These are phyloP conservation scores for Cryomyces antarcticus DNA, from an alignment of 495 filamentous ascomycete genomes.

Conservation along the genomic window DNA sequence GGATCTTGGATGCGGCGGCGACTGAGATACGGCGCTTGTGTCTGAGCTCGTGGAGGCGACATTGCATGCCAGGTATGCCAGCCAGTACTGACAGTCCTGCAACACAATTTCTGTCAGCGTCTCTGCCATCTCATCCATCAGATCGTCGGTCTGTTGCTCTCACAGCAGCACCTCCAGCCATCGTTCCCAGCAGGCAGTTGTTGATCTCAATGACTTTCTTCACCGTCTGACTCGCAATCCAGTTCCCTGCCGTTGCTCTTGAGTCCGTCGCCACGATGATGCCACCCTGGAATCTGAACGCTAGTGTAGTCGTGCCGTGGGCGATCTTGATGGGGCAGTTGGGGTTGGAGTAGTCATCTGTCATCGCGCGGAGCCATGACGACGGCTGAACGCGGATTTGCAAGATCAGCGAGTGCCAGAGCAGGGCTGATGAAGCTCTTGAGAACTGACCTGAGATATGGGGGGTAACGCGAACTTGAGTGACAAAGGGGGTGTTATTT, in stretches of 20 bases:
- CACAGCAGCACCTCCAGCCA: slow-evolving; percentile 93
- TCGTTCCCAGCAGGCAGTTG: slow-evolving; percentile 78
- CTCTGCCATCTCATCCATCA: background rate
- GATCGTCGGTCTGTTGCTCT: slow-evolving; percentile 13
- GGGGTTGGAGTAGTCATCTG: slow-evolving; percentile 92
- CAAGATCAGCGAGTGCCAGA: background rate
- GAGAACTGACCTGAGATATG: slow-evolving; percentile 56
- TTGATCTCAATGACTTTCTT: slow-evolving; percentile 98
- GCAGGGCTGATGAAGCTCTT: background rate
- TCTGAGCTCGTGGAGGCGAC: slow-evolving; percentile 93
- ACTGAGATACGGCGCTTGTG: slow-evolving; percentile 98
- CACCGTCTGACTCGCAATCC: slow-evolving; percentile 97
- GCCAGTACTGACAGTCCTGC: slow-evolving; percentile 97
- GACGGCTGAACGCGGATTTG: slow-evolving; percentile 34
- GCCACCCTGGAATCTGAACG: slow-evolving; percentile 91
- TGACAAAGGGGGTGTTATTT: slow-evolving; percentile 47
- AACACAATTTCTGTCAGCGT: background rate
- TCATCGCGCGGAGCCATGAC: slow-evolving; percentile 86
- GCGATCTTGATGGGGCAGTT: slow-evolving; percentile 96
- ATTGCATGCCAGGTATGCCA: slow-evolving; percentile 96
- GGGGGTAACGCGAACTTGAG: slow-evolving; percentile 88
- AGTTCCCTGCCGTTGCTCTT: slow-evolving; percentile 85
- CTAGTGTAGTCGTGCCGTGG: slow-evolving; percentile 95
- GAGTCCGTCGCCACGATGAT: slow-evolving; percentile 98
- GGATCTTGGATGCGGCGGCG: slow-evolving; percentile 92